Evolutionary conservation across 139 green algal genomes (phyloP).

Genomic region (Chlorokybus atmophyticus): DNA sequence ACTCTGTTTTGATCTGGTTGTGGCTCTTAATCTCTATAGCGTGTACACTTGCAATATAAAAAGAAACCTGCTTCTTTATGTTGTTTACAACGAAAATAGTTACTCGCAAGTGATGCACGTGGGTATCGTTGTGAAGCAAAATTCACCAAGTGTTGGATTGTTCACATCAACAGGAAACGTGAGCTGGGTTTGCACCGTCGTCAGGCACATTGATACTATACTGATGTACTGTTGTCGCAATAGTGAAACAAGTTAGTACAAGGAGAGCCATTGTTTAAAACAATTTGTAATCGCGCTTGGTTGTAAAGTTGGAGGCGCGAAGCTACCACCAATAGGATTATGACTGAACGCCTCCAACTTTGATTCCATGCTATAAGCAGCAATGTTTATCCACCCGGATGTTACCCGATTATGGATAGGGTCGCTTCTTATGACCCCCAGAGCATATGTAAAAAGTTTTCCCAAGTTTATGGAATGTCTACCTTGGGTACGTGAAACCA

Average conservation of each 20-base stretch:
- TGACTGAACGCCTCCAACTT: constrained; percentile 65
- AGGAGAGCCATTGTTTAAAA: constrained; percentile 71
- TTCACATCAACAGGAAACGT: constrained; percentile 42
- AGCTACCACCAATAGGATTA: constrained; percentile 66
- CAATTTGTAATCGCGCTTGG: constrained; percentile 61
- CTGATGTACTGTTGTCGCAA: constrained; percentile 60
- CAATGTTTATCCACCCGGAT: constrained; percentile 41
- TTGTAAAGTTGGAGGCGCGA: constrained; percentile 54
- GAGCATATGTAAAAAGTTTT: not conserved
- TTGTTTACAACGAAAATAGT: no score
- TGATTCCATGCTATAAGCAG: constrained; percentile 49
- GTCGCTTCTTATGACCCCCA: constrained; percentile 14
- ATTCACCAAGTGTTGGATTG: constrained; percentile 5
- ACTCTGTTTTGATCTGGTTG: no score
- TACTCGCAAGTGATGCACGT: no score
- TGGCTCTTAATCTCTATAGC: no score
- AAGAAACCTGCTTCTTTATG: no score
- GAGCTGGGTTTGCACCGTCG: constrained; percentile 56
- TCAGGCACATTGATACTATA: constrained; percentile 45
- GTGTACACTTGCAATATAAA: no score
- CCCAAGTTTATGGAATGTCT: no score
- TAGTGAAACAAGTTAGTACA: constrained; percentile 76
- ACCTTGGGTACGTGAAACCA: no score
- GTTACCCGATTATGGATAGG: constrained; percentile 52
- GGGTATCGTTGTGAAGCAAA: no score